Evolutionary conservation across 352 stramenopile genomes (phyloP).

Genomic region (Globisporangium okanoganense): DNA sequence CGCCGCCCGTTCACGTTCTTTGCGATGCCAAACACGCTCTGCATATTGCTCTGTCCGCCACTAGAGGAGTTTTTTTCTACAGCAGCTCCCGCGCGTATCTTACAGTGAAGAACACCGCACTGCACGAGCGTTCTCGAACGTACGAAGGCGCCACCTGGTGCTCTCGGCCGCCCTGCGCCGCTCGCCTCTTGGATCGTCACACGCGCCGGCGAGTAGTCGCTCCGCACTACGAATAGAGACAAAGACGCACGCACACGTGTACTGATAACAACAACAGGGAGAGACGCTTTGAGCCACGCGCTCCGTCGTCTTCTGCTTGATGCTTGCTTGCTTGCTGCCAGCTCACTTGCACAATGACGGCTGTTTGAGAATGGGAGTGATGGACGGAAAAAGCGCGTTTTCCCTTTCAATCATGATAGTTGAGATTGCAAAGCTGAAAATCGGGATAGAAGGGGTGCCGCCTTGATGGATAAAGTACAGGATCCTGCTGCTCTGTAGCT

Average conservation of each 20-base stretch:
- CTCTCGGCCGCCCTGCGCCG: no score
- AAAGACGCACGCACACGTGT: no score
- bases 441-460: neutral
- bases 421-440: neutral
- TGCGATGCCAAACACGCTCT: conserved; percentile 50
- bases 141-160: no score
- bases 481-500: neutral
- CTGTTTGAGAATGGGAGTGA: neutral
- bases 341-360: neutral
- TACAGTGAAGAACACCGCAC: neutral
- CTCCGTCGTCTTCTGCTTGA: neutral
- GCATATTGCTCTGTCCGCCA: conserved; percentile 24
- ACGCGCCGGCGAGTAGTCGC: no score
- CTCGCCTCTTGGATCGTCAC: no score
- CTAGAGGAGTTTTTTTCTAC: neutral
- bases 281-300: neutral
- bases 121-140: neutral
- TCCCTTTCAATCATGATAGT: neutral
- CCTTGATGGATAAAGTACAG: neutral
- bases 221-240: no score
- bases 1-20: conserved; percentile 66
- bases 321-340: neutral
- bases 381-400: neutral
- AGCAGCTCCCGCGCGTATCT: neutral
- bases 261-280: no score